phyloP scores from a whole-genome alignment of 495 filamentous ascomycete species.

The Hapsidospora chrysogenum region DNA sequence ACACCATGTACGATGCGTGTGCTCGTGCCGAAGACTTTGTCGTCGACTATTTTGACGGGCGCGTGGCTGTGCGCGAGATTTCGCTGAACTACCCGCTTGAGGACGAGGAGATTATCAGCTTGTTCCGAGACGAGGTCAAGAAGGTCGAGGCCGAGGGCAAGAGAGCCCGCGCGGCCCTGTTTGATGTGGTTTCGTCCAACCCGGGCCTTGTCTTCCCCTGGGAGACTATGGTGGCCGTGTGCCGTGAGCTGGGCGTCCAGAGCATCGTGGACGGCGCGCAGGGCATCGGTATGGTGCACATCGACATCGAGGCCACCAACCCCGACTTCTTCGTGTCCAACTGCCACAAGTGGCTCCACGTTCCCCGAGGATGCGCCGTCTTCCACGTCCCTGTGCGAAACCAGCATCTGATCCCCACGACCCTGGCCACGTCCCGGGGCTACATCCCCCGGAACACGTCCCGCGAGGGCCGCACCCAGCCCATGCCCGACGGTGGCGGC shows the following conservation, averaged over 20 bases:
- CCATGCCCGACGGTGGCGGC: conserved; percentile 1
- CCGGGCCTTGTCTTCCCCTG: conserved; percentile 72
- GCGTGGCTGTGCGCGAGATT: conserved; percentile 19
- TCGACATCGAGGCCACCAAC: conserved; percentile 45
- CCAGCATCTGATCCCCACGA: conserved; percentile 56
- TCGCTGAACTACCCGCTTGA: conserved; percentile 35
- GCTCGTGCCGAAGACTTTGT: conserved; percentile 54
- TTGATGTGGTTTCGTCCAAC: conserved; percentile 59
- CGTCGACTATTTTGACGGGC: conserved; percentile 32
- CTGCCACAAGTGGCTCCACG: conserved; percentile 83
- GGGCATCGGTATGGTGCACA: conserved; percentile 56
- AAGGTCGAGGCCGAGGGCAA: conserved; percentile 24
- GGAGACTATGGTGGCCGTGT: conserved; percentile 43
- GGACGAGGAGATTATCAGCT: conserved; percentile 37
- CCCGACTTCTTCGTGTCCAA: conserved; percentile 78
- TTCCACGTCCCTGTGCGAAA: conserved; percentile 62
- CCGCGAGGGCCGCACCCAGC: conserved; percentile 31
- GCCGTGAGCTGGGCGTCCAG: conserved; percentile 44
- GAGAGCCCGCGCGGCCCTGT: conserved; percentile 44
- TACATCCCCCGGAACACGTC: conserved; percentile 22
- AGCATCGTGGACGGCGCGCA: conserved; percentile 67
- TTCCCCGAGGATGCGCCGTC: conserved; percentile 64
- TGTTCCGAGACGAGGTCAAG: conserved; percentile 32
- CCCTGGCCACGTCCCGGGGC: conserved; percentile 55
- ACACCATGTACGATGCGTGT: conserved; percentile 61